Base-by-base conservation (phyloP, 2,329 filamentous ascomycete genomes). In the Alternaria consortialis region DNA sequence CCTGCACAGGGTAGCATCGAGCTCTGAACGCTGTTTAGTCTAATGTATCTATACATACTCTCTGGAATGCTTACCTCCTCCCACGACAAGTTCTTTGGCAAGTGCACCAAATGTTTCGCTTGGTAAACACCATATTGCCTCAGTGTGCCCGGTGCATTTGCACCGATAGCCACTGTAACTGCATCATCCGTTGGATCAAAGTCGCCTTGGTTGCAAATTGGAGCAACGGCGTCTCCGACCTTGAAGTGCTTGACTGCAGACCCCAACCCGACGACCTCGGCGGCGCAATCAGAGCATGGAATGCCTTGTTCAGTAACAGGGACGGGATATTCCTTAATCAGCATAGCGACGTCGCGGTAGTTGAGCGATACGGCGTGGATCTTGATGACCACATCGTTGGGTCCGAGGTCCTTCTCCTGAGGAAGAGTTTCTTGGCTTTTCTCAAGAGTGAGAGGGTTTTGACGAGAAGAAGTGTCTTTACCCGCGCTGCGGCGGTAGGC, bases 311-410 rank as follows among this genome's bases (percentile, higher is more conserved):
- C 53, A 13, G 44, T 27, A 20, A 65, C 47, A 1, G 50, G 39
- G 0, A 53, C 13, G 0, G 69, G 70, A 34, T 72, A 75, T 5
- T 17, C 40, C 2, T 68, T 64, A 7, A 50, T 32, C 11, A 74
- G 57, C 68, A 74, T 74, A 3, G 66, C 73, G 11, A 69, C 46
- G 20, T 75, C 73, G 31, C 73, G 67, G 43, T 67, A 75, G 47
- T 76, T 76, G 12, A 74, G 64, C 2, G 72, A 67, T 17, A 72
- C 68, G 17, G 73, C 70, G 42, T 66, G 71, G 42, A 76, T 71
- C 13, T 60, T 62, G 52, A 74, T 63, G 27, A 74, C 39, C 2
- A 75, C 69, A 25, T 72, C 67, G 12, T 60, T 36, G 3, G 63
- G 48, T 2, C 25, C 58, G 2, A 74, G 64, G 1, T 52, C 39